Evolutionary conservation across 345 rosid genomes (phyloP).

Genomic region (Rhizophora mangle): DNA sequence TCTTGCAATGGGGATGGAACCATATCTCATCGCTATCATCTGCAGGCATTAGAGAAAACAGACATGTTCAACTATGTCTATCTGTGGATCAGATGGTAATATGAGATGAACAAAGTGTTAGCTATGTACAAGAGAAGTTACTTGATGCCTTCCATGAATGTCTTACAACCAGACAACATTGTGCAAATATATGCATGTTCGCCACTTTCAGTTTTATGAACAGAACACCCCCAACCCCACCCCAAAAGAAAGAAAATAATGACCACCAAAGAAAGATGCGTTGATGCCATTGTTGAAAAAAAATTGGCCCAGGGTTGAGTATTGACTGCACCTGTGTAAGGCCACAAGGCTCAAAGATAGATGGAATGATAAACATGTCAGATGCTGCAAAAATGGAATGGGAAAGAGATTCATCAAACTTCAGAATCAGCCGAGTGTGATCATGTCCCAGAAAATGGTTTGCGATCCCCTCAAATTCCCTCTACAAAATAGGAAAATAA

Average conservation of each 20-base stretch:
- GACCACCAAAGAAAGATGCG: too few relatives aligned
- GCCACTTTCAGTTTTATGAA: background rate
- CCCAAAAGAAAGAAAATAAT: too few relatives aligned
- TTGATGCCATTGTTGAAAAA: slow-evolving; percentile 2
- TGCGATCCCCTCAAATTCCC: slow-evolving; percentile 87
- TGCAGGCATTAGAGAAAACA: slow-evolving; percentile 18
- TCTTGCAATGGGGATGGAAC: slow-evolving; percentile 78
- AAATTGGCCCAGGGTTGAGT: slow-evolving; percentile 5
- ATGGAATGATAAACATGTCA: slow-evolving; percentile 91
- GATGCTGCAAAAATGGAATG: slow-evolving; percentile 83
- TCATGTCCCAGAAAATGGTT: slow-evolving; percentile 63
- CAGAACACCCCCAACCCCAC: too few relatives aligned
- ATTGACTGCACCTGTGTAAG: slow-evolving; percentile 75
- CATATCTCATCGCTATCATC: slow-evolving; percentile 98
- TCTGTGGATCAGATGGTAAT: background rate
- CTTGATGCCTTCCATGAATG: background rate
- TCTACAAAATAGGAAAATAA: slow-evolving; percentile 36
- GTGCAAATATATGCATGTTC: background rate
- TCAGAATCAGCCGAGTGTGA: slow-evolving; percentile 67
- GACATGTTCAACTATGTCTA: background rate
- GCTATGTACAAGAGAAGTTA: background rate
- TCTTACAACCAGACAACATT: background rate
- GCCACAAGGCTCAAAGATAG: slow-evolving; percentile 98
- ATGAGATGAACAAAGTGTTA: background rate
- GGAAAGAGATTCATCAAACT: slow-evolving; percentile 86